Conservation (phyloP, 768 basidiomycete species). For the Tylopilus plumbeoviolaceoides region DNA sequence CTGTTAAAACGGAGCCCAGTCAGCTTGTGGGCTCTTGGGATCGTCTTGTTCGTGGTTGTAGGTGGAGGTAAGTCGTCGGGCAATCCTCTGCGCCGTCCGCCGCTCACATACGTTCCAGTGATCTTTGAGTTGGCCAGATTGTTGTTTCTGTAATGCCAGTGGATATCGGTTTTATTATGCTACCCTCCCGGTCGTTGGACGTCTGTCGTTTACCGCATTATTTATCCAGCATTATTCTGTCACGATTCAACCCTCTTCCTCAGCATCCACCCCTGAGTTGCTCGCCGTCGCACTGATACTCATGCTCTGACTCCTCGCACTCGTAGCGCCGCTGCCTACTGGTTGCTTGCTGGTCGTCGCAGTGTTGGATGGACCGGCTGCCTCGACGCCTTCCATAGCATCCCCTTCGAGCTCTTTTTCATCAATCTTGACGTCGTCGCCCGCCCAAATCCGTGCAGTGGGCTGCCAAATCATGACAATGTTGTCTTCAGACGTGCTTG, state of each 20-base stretch:
- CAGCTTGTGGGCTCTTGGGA: constrained; percentile 68
- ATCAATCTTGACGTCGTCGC: constrained; percentile 80
- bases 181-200: constrained; percentile 6
- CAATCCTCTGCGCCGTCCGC: background rate
- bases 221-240: constrained; percentile 10
- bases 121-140: constrained; percentile 68
- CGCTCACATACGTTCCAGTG: constrained; percentile 40
- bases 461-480: constrained; percentile 98
- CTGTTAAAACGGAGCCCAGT: constrained; percentile 70
- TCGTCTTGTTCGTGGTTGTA: constrained; percentile 72
- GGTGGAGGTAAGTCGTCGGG: constrained; percentile 64
- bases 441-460: constrained; percentile 90
- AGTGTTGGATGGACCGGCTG: constrained; percentile 21
- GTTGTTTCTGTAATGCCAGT: constrained; percentile 51
- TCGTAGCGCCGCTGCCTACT: constrained; percentile 32
- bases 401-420: constrained; percentile 82
- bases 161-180: background rate
- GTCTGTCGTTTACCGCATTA: constrained; percentile 6
- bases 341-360: constrained; percentile 15
- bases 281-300: constrained; percentile 52
- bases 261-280: constrained; percentile 48
- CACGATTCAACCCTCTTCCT: constrained; percentile 26
- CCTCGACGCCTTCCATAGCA: constrained; percentile 72
- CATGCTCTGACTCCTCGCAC: constrained; percentile 56
- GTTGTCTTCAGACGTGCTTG: constrained; percentile 94